Evolutionary conservation across 2,329 filamentous ascomycete species (phyloP).

Genomic region (Chrysoporthe deuterocubensis): DNA sequence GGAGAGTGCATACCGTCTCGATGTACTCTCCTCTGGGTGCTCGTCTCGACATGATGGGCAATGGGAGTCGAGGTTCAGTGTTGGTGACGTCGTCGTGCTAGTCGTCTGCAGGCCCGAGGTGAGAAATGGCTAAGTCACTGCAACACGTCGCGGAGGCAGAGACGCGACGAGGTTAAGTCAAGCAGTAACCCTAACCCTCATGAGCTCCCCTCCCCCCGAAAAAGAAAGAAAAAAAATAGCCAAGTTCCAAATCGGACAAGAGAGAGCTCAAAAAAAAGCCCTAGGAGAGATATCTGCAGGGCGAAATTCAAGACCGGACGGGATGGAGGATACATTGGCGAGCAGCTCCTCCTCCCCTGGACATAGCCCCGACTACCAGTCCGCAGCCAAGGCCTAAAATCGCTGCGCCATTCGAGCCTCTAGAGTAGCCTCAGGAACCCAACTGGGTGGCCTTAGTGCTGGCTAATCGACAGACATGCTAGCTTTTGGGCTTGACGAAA

Average conservation of each 20-base stretch:
- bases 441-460: no score
- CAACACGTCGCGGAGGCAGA: neutral
- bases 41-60: constrained; percentile 71
- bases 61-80: constrained; percentile 39
- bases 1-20: constrained; percentile 71
- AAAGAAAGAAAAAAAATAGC: neutral
- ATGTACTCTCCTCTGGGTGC: constrained; percentile 90
- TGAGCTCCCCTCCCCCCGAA: neutral
- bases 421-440: no score
- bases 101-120: neutral
- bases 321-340: neutral
- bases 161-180: neutral
- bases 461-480: no score
- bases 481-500: no score
- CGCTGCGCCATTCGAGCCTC: no score
- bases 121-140: neutral
- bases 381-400: no score
- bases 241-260: neutral
- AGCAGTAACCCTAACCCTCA: neutral
- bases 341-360: no score
- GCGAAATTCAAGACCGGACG: neutral
- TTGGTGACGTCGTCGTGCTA: neutral
- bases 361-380: neutral
- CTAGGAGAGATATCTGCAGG: neutral
- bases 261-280: no score